Base-by-base conservation (phyloP, 2,329 filamentous ascomycete species). In the Xylaria sp. region DNA sequence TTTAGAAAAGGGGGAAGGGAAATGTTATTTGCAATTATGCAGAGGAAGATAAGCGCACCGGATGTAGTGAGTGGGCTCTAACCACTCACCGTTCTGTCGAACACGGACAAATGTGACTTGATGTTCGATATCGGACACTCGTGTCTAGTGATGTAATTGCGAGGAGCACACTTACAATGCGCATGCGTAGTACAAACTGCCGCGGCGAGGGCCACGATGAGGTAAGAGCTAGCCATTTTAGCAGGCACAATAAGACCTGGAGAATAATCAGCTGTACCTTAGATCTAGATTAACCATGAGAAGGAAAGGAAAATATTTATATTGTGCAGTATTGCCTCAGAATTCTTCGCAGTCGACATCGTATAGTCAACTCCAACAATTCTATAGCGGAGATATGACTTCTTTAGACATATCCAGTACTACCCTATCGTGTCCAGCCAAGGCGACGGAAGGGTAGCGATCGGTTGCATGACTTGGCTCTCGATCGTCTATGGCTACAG, bases 31-130 rank as follows among this genome's bases (percentile, higher is more conserved):
- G 28, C 3, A 2, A 31, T 12, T 31, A 52, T 52, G 31, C 2
- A 6, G 2, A 52, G 51, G 8, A 55, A n/a, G 15, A 15, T 28
- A 28, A 6, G 15, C 51, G 1, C 31, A 33, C 31, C 31, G 31
- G 31, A 33, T 33, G 51, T 18, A 36, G 28, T 28, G 28, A 36
- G 51, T 55, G 1, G 51, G 51, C 51, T 55, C 51, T 36, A 55
- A 28, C 51, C 28, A 55, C 3, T 55, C 51, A 10, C 51, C 28
- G 15, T 55, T 55, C 28, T 55, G 28, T 6, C 51, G 51, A 36
- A 55, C 51, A 33, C 51, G 51, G n/a, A 28, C 51, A 36, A 55
- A 36, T 3, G 28, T 33, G 28, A 55, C 51, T 55, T 55, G 28
- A 55, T 15, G 8, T n/a, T 55, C 1, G 18, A n/a, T 15, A 18